Evolutionary conservation across 148 eudicot genomes (phyloP).

Genomic region (Diospyros kaki): DNA sequence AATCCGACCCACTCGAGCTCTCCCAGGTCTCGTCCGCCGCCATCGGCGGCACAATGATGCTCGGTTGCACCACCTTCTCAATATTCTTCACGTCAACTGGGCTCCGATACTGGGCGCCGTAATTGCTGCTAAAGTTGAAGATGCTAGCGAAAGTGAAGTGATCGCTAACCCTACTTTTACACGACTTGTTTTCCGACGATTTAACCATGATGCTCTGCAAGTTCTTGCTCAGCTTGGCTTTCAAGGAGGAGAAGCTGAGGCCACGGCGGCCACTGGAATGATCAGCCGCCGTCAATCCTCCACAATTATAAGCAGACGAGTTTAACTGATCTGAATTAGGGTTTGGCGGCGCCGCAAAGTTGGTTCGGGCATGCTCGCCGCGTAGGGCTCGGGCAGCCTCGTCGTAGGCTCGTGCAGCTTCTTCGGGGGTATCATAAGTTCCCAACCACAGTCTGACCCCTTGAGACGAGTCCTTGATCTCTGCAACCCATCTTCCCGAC

Average conservation of each 20-base stretch:
- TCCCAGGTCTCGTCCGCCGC: slow-evolving; percentile 23
- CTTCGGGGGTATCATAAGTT: slow-evolving; percentile 52
- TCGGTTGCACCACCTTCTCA: slow-evolving; percentile 45
- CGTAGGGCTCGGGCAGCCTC: slow-evolving; percentile 57
- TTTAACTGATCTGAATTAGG: slow-evolving; percentile 7
- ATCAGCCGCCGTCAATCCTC: too few relatives aligned
- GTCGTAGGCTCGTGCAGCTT: slow-evolving; percentile 51
- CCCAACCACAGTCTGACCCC: slow-evolving; percentile 49
- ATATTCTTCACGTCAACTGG: slow-evolving; percentile 23
- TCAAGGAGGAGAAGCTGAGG: slow-evolving; percentile 39
- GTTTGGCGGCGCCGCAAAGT: slow-evolving; percentile 19
- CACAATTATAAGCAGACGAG: background rate
- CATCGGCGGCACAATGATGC: slow-evolving; percentile 34
- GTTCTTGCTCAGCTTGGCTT: slow-evolving; percentile 42
- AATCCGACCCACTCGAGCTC: slow-evolving; percentile 32
- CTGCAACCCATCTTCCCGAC: slow-evolving; percentile 55
- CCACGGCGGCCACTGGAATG: slow-evolving; percentile 6
- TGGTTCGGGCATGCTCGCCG: slow-evolving; percentile 50
- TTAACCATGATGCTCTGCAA: slow-evolving; percentile 42
- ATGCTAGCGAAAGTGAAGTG: slow-evolving; percentile 56
- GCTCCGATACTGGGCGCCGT: slow-evolving; percentile 19
- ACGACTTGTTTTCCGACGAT: slow-evolving; percentile 31
- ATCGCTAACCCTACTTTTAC: slow-evolving; percentile 44
- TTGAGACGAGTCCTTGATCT: slow-evolving; percentile 54
- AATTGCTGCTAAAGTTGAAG: slow-evolving; percentile 26